Conservation (phyloP, 257 asterid species). For the Lithospermum erythrorhizon region DNA sequence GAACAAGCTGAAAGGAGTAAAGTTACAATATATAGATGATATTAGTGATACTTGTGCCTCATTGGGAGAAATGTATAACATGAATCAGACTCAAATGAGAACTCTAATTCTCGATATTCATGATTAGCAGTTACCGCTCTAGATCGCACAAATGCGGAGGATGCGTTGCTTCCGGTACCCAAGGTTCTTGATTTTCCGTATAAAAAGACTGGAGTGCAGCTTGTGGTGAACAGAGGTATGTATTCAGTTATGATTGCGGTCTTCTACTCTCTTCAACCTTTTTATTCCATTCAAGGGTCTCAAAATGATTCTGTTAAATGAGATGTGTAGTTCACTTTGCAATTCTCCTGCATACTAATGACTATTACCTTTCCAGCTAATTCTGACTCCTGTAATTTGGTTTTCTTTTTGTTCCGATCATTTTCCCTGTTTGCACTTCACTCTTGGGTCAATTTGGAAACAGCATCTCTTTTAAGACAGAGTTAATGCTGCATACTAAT, state of each 20-base stretch:
- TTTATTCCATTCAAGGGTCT: neutral
- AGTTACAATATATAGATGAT: neutral
- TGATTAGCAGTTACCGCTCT: conserved; percentile 69
- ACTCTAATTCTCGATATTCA: conserved; percentile 9
- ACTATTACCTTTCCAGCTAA: too few relatives aligned
- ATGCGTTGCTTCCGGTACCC: conserved; percentile 70
- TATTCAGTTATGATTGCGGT: neutral
- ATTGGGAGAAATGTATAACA: conserved; percentile 3
- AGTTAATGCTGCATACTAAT: too few relatives aligned
- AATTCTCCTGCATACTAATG: too few relatives aligned
- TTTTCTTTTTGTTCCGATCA: too few relatives aligned
- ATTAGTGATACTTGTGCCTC: neutral
- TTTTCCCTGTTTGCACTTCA: too few relatives aligned
- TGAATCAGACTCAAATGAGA: neutral
- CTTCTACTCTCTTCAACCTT: neutral
- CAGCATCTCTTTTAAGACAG: too few relatives aligned
- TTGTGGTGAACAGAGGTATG: conserved; percentile 42
- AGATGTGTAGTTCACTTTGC: neutral
- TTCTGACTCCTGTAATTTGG: too few relatives aligned
- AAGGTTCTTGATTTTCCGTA: conserved; percentile 35
- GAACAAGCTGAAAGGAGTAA: too few relatives aligned
- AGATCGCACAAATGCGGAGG: conserved; percentile 71
- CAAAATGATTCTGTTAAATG: neutral
- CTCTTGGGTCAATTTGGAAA: too few relatives aligned
- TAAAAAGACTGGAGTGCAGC: conserved; percentile 24